Base-by-base conservation (phyloP, 2,329 filamentous ascomycete species). In the Fusarium pseudograminearum region DNA sequence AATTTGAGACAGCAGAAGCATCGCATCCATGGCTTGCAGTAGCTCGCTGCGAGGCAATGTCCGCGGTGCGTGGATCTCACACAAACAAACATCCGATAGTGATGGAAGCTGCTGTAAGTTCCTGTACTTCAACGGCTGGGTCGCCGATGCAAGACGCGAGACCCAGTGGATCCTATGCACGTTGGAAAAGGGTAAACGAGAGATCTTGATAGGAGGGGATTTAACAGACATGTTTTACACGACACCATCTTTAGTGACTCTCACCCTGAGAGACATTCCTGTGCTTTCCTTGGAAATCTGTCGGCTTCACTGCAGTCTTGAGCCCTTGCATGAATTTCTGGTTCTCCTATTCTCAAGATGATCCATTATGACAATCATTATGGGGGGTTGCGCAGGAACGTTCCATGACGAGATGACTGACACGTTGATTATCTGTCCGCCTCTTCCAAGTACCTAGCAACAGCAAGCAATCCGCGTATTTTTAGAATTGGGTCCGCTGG, bases 401-500 rank as follows among this genome's bases (percentile, higher is more conserved):
- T 60, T 61, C 50, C 57, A 60, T 58, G 51, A 59, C 59, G 54
- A 54, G 45, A 57, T 45, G 55, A 54, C 44, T 41, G 48, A 51
- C 33, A 51, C 33, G 22, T 40, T 30, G 22, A 40, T 26, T 28
- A 41, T 40, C 24, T 41, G 5, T 54, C 22, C 59, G 42, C 57
- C 56, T 65, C 65, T 62, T 69, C 60, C 62, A 61, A 60, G 50
- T 52, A 30, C 28, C 28, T 30, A 40, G 48, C 31, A 45, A 59
- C 44, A 51, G 53, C 53, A 41, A 44, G 47, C 53, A 33, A 65
- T 67, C 70, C 46, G 61, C 59, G 64, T 74, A 74, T 74, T 74
- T 74, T 74, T 74, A 74, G 69, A 73, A 72, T 67, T 67, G 62
- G 65, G 41, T 54, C 59, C 55, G 38, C 56, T 58, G 30, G 48